Base-by-base conservation (phyloP, 1,284 basidiomycete species). In the Sanghuangporus sanghuang region DNA sequence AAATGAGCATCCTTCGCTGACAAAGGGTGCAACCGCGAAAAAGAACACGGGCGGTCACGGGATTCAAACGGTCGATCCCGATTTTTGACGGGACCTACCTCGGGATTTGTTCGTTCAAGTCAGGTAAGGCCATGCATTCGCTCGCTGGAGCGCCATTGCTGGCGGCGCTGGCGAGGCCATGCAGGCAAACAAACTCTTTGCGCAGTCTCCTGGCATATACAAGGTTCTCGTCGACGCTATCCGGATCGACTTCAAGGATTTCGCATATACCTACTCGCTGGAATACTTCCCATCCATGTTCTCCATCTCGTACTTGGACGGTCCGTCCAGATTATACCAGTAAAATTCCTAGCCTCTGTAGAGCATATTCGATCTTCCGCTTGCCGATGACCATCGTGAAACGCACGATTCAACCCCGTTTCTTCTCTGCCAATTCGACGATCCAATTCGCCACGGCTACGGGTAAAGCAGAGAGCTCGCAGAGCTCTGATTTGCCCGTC, bases 401-500 rank as follows among this genome's bases (percentile, higher is more conserved):
- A 27, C 48, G 53, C 49, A 61, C 66, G 27, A 67, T 77, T 52
- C 69, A 74, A 59, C 71, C 74, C n/a, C 77, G 78, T 21, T 78
- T 75, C 69, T 78, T 81, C 71, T 80, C 79, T 12, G 74, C 76
- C 14, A 75, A 80, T 59, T 68, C 38, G 68, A 64, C 58, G 6
- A 61, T 62, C 46, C 66, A 62, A 14, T 27, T 70, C 7, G 48
- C 74, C 36, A 8, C 48, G 11, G 14, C 35, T 16, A 46, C 39
- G 27, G 56, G 44, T 11, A 61, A 62, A 44, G 49, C 58, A 7
- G 35, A 62, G n/a, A 57, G 50, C 38, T 58, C 71, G 7, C 6
- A 16, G 16, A 12, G 7, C 18, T 66, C 74, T 32, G 72, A 76
- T 38, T 73, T 85, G 16, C 87, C 85, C 0, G 75, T 85, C 16